Base-by-base conservation (phyloP, 1,284 basidiomycete genomes). In the Omphalotus olearius region DNA sequence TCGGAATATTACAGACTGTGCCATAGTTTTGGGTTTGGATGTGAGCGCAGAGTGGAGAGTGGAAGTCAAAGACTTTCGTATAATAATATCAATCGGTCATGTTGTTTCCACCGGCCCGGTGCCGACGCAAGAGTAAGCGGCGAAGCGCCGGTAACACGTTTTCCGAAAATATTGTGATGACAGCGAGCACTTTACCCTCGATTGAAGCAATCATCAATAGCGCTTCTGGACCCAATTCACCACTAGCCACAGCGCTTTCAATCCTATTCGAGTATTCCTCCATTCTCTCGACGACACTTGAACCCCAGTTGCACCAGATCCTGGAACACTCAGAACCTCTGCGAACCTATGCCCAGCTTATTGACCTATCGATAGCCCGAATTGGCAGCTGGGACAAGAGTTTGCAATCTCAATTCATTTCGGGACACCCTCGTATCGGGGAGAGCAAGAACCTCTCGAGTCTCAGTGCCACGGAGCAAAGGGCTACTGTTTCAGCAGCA, bases 371-470 rank as follows among this genome's bases (percentile, higher is more conserved):
- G 2, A 68, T 84, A 50, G 56, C 52, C 2, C 69, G 79, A 47
- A 78, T 91, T 25, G 59, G 61, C 6, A 61, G 58, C 33, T 93
- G 91, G 90, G 69, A 74, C 38, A 60, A 69, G 42, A 66, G 70
- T 10, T 71, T 80, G 10, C 82, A 82, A 63, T 84, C 84, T 0
- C 68, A 71, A 50, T 94, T 97, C 63, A 75, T 95, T 55, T 78
- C 75, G 1, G 91, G 85, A 1, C 93, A 96, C 69, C 93, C 93
- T 38, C 78, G 92, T 56, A 95, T 96, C 46, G 93, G 93, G 23
- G 91, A 91, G 67, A 80, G 78, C 50, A 79, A 75, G 59, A 82
- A 83, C 26, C 73, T 95, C 14, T 90, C 87, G 1, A 75, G 67
- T 38, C 70, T 91, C 45, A 93, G 89, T 66, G 80, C 82, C 20